Evolutionary conservation across 1,284 basidiomycete genomes (phyloP), one percentile per base, ranked within the genome.

Genomic region (Ustilago loliicola): DNA sequence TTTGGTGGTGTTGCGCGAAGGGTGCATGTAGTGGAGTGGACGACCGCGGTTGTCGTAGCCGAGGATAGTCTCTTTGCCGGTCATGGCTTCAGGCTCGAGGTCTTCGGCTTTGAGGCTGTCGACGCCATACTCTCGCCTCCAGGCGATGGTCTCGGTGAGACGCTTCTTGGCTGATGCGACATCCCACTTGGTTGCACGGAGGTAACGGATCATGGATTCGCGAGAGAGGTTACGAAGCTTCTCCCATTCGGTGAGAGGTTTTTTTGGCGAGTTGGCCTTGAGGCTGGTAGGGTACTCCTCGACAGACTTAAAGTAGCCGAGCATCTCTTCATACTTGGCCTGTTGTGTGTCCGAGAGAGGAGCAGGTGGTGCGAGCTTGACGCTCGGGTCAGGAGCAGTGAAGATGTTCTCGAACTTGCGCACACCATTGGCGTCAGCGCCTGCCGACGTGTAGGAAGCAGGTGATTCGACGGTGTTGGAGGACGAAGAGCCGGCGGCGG

Each of bases 1-100:
- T 30, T 81, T 66, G 36, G 77, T 80, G 57, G 81, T 83, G 73
- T 85, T 85, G 52, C 84, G 75, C n/a, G 83, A 81, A 3, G 86
- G 86, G 36, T 85, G 83, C 87, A 88, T 88, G 81, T 88, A 87
- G 58, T 87, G 79, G 17, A 87, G 80, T 3, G 87, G 87, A 38
- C 87, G 73, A 32, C 80, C 81, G n/a, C 83, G 73, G 48, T 83
- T 80, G 76, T 88, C 87, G 74, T 81, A 87, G 27, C 86, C 86
- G 21, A 86, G 70, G 17, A 86, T 73, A 38, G 86, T 83, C 59
- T 87, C 86, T 72, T 88, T 88, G 23, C 87, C 87, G 15, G 85
- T 87, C 79, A 81, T 81, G 32, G 85, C 86, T 77, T 87, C 83
- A 2, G 59, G 66, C 48, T 78, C 79, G 47, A 86, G 69, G 30